Base-by-base conservation (phyloP, 768 basidiomycete species). In the Boletus fagicola region DNA sequence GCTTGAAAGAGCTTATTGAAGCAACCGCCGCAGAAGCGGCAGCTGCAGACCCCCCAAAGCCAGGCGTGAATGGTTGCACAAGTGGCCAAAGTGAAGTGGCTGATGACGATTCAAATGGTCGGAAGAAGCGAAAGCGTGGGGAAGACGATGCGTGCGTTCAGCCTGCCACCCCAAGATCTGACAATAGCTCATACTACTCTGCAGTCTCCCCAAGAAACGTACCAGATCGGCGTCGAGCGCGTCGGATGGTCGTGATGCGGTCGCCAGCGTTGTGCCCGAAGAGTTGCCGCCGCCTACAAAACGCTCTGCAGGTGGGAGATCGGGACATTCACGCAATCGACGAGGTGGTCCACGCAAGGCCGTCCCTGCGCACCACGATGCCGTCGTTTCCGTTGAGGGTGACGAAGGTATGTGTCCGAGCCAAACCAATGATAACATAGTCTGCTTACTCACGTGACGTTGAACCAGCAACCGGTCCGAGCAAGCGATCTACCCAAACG, bases 61-160 rank as follows among this genome's bases (percentile, higher is more conserved):
- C 73, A 9, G 50, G 55, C 26, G 66, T 75, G 15, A 72, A 74
- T 24, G 76, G 75, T 31, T 76, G 77, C 49, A 64, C 70, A 33
- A 76, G 74, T 39, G 78, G 80, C 22, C 72, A 75, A 38, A 64
- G 61, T 28, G 77, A 78, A 43, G 67, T 59, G 10, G 81, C 81
- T 39, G 80, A 80, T 15, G 84, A 84, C 20, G 84, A 86, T 24
- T 69, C 68, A 0, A 72, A 64, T 45, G 77, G 70, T 55, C 81
- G 80, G 58, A 84, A 85, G 64, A 92, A 92, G 73, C 81, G 91
- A 68, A 92, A 92, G 71, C 82, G 90, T 49, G 75, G 74, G 30
- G 89, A 88, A 26, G 88, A 90, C 50, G 90, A 91, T 63, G 68
- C 69, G 90, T 91, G 61, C 72, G 86, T 78, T 39, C 48, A 45